A percentile compares a stretch with the other conserved stretches of the same genome.
Evolutionary conservation across 306 rosid species (phyloP).

Genomic region (Prunus dulcis): DNA sequence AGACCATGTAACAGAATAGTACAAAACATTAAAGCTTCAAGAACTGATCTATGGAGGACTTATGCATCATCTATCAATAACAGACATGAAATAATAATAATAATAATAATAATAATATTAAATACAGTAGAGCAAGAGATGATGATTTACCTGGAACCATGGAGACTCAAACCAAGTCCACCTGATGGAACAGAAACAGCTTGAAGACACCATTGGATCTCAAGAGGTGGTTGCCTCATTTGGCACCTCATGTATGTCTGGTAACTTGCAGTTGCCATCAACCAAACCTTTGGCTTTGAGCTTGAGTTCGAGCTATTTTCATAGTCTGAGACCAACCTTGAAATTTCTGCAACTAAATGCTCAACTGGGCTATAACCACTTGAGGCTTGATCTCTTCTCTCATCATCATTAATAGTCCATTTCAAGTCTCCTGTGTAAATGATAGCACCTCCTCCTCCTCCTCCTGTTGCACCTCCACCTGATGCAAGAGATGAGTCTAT

Average conservation of each 20-base stretch:
- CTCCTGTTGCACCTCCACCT: not conserved
- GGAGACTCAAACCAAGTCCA: constrained; percentile 81
- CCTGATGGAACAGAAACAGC: constrained; percentile 83
- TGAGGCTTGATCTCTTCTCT: constrained; percentile 30
- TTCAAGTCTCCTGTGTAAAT: constrained; percentile 71
- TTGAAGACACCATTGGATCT: constrained; percentile 83
- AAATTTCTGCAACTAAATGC: constrained; percentile 62
- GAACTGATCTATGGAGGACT: constrained; percentile 18
- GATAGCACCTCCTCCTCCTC: constrained; percentile 52
- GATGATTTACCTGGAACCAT: constrained; percentile 66
- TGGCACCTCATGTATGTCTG: constrained; percentile 87
- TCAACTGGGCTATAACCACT: constrained; percentile 47
- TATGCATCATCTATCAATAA: not conserved
- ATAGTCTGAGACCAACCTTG: constrained; percentile 46
- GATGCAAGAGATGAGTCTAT: constrained; percentile 34
- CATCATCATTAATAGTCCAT: constrained; percentile 53
- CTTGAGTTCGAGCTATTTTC: constrained; percentile 18
- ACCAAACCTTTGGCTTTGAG: constrained; percentile 51
- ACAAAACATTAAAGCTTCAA: constrained; percentile 30
- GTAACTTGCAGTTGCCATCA: constrained; percentile 72
- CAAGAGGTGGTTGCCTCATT: constrained; percentile 80
- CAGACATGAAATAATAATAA: not conserved
- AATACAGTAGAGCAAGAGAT: not conserved
- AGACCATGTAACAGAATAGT: constrained; percentile 30
- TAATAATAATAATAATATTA: not conserved